Base-by-base conservation (phyloP, 169 alveolate species). In the Prorocentrum cordatum region DNA sequence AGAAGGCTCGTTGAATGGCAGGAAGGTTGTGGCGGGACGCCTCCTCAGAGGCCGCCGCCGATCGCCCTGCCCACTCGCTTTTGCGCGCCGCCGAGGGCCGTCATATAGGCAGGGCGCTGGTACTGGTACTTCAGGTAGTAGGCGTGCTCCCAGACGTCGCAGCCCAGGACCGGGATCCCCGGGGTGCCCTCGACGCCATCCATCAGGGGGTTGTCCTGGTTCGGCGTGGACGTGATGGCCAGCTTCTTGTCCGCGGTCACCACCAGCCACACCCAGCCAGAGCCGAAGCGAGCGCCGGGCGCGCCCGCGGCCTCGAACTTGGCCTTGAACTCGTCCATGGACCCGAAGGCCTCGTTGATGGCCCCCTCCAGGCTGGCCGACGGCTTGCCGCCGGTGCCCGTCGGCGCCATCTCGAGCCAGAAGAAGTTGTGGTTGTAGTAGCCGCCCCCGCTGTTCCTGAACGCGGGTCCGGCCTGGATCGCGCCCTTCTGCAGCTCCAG, bases 251-350 rank as follows among this genome's bases (percentile, higher is more conserved):
- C 91, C 31, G 32, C 68, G 32, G 68, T 47, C 20, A 82, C 91
- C 16, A 82, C 91, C 80, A 82, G 54, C 91, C 91, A 82, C 20
- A 82, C 91, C 91, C 91, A 82, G 38, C 91, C 91, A 10, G 91
- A 82, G 36, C 91, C 91, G 35, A 82, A 82, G 91, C 91, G 91
- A 2, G 91, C 91, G n/a, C 91, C 91, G 5, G 91, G 91, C n/a
- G 91, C 91, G 22, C 91, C 91, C 0, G 91, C 91, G n/a, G 91
- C 91, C 64, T 82, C 91, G 36, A 82, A 82, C 70, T 62, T 82
- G 14, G 77, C 91, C 68, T 82, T 82, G 80, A 82, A 82, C 54
- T 64, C 91, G n/a, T 82, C 91, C 91, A 82, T 82, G 16, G 91
- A 82, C 31, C 91, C 91, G 50, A 82, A 82, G 24, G 68, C 26